Base-by-base conservation (phyloP, 441 rosid species). In the Croton laevigatus region DNA sequence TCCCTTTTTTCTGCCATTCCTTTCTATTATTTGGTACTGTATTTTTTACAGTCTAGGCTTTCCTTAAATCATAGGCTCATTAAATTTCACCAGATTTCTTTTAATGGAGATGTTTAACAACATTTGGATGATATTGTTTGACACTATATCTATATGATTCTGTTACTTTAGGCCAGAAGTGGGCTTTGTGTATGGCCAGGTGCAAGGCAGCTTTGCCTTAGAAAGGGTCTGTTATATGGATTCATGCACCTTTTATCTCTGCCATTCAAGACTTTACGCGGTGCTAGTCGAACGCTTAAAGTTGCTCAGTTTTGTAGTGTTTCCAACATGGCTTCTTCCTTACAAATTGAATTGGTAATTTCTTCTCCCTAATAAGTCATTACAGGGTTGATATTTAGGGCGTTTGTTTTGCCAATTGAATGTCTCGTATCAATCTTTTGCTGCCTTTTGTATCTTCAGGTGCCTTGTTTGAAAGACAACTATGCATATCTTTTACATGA, bases 401-500 rank as follows among this genome's bases (percentile, higher is more conserved):
- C 67, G 55, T 37, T 49, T 48, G 7, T 65, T 34, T 66, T 23
- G 46, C 32, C 51, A 64, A 52, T 23, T 42, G 22, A 40, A 53
- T 60, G 19, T 52, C 42, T 32, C 3, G 42, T 20, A 45, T 32
- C 23, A 27, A 13, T 44, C 8, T 53, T 64, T 7, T 13, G 32
- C 65, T 51, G 19, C 54, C 4, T 74, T 75, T 75, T 38, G 70
- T 46, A 37, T 70, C 59, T 74, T n/a, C 82, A 95, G 99, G 97
- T 95, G 75, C 90, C 98, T 3, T 95, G 98, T 68, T 87, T 88
- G 44, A 78, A 79, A 70, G 99, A 95, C 79, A 89, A 82, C 81
- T 95, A 91, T 78, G 98, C 99, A 49, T 95, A 92, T 82, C 90
- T 95, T 69, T 83, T 95, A 65, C 91, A 93, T 71, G 99, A 95